Evolutionary conservation across 768 basidiomycete genomes (phyloP), one percentile per base, ranked within the genome.

Genomic region (Lenzites betulinus): DNA sequence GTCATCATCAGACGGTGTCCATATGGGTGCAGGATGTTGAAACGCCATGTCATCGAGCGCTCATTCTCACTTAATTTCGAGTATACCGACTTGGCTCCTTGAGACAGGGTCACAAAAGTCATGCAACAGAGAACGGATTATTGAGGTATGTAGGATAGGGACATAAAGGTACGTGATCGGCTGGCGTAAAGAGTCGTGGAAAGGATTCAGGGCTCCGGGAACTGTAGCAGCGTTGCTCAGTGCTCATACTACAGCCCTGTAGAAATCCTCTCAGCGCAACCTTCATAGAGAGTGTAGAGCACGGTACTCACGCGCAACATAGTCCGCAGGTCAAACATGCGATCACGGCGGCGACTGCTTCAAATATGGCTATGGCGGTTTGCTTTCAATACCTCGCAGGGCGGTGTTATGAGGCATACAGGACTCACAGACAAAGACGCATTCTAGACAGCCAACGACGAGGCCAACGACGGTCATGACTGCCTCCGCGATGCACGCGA

Each of bases 401-500:
- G n/a, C n/a, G n/a, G n/a, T n/a, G n/a, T n/a, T n/a, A n/a, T n/a
- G n/a, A n/a, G n/a, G n/a, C 4, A 33, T 11, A 11, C 30, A 5
- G 30, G 30, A 33, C 30, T 33, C 30, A 63, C 65, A 26, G 7
- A 46, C 36, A 44, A 63, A 54, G 44, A 66, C 26, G 30, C 58
- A 63, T 26, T 48, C 62, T 9, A 66, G 9, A 46, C 62, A 66
- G 6, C 54, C 65, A 3, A 62, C 55, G 18, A 66, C 26, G 4
- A 39, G 28, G 18, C 35, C 38, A 6, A 58, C 51, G 11, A 63
- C 62, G 15, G 62, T 23, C 49, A 63, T 54, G 12, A 66, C 33
- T 25, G 59, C 59, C 23, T 54, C 65, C 20, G 55, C 62, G 47
- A 66, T 60, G 56, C 65, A 66, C 23, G 47, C 62, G 49, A 66